Percentiles rank a stretch among this genome's conserved stretches.
phyloP scores from a whole-genome alignment of 306 rosid species.

The Myrica gale region DNA sequence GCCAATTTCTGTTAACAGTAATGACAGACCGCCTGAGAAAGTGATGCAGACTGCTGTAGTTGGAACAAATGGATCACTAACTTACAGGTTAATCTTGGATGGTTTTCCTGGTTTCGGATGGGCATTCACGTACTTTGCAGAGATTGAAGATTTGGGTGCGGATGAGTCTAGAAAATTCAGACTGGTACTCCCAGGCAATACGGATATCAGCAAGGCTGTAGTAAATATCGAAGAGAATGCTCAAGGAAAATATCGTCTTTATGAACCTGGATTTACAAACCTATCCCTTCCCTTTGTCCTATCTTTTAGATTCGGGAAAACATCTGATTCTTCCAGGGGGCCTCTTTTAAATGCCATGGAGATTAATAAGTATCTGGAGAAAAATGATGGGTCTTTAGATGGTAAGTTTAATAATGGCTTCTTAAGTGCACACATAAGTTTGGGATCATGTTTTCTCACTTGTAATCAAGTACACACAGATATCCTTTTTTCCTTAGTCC shows the following conservation, averaged over 20 bases:
- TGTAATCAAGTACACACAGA: conserved; percentile 12
- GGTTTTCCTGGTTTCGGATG: conserved; percentile 87
- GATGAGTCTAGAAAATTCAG: conserved; percentile 82
- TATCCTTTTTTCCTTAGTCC: conserved; percentile 2
- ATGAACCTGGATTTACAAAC: conserved; percentile 82
- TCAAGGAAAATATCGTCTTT: conserved; percentile 76
- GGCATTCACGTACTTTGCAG: conserved; percentile 88
- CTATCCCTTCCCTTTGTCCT: conserved; percentile 80
- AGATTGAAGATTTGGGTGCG: conserved; percentile 75
- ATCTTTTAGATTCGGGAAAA: conserved; percentile 70
- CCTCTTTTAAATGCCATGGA: conserved; percentile 96
- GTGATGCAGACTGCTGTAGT: conserved; percentile 99
- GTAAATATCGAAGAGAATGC: conserved; percentile 96
- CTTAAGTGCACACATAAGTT: neutral
- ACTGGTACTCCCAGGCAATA: conserved; percentile 70
- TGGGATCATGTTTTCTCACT: conserved; percentile 17
- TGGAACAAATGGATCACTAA: conserved; percentile 79
- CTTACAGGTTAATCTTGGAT: conserved; percentile 84
- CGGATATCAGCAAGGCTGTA: conserved; percentile 69
- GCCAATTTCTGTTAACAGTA: conserved; percentile 58
- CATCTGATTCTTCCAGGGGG: conserved; percentile 77
- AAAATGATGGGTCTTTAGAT: conserved; percentile 74
- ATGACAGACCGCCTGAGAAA: conserved; percentile 75
- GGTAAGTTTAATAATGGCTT: conserved; percentile 43
- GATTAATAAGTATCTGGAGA: conserved; percentile 76